Conservation (phyloP, 306 rosid species). For the Quercus dentata region DNA sequence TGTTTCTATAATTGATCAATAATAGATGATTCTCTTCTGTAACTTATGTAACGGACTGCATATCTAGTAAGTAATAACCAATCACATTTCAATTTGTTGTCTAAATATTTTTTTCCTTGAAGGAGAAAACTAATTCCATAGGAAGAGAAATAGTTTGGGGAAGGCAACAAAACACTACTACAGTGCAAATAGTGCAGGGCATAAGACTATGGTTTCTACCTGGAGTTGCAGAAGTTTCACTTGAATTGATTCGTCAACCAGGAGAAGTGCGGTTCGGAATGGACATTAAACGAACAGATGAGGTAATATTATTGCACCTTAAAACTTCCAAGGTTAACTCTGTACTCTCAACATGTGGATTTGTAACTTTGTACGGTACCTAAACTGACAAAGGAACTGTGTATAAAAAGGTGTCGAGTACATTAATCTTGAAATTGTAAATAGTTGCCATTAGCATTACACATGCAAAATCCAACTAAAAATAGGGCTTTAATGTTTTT, state of each 20-base stretch:
- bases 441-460: too few relatives aligned
- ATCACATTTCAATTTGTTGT: background rate
- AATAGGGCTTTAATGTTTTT: too few relatives aligned
- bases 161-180: conserved; percentile 32
- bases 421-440: too few relatives aligned
- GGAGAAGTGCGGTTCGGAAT: conserved; percentile 55
- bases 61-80: too few relatives aligned
- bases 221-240: conserved; percentile 51
- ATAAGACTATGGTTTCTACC: conserved; percentile 80
- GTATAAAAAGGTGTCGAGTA: too few relatives aligned
- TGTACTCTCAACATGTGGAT: background rate
- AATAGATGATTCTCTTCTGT: too few relatives aligned
- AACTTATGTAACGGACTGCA: too few relatives aligned
- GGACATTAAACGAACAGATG: conserved; percentile 66
- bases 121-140: conserved; percentile 31
- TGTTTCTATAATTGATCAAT: too few relatives aligned
- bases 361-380: too few relatives aligned
- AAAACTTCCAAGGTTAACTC: background rate
- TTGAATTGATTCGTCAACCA: conserved; percentile 45
- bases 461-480: too few relatives aligned
- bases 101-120: background rate
- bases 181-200: conserved; percentile 36
- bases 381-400: too few relatives aligned
- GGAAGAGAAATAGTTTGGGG: conserved; percentile 26
- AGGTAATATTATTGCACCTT: conserved; percentile 24